Evolutionary conservation across 2,329 filamentous ascomycete species (phyloP), one percentile per base, ranked within the genome.

Genomic region (Thermothelomyces thermophilus): DNA sequence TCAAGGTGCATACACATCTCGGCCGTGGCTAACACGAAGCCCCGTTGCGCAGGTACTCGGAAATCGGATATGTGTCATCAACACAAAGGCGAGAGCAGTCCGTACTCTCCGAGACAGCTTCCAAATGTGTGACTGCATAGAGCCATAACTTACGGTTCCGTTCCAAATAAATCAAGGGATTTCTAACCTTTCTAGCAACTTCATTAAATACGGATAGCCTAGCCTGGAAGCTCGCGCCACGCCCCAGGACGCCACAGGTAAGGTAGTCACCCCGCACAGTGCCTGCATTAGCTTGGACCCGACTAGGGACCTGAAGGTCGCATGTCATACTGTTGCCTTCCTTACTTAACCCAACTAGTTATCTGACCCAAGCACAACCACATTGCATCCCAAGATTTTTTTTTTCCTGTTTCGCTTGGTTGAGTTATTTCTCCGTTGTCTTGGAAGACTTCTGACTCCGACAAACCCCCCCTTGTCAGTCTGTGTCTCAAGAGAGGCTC

Each of bases 281-380:
- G 39, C 39, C 16, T 26, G 20, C 37, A 16, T 17, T 8, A 28
- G 37, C 37, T 26, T 35, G 33, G 33, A 14, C 13, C 33, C 14
- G 13, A 14, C 13, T 11, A 6, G 14, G 13, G 13, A 6, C 13
- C 33, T 6, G 13, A 35, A 3, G n/a, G 22, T 13, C 30, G 17
- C 20, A 50, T 46, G 44, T 47, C 30, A 45, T 35, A 30, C 31
- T n/a, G 41, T 26, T 34, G 41, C 39, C 39, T 41, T 41, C 16
- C 14, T 11, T n/a, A 35, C 33, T 35, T 11, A 5, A 26, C 24
- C 24, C 24, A 26, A 26, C 24, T 26, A 26, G 5, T 26, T 26
- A 26, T 31, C 30, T 14, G 30, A 35, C 16, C 16, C 33, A 35
- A 35, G 13, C 13, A 35, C 33, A n/a, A n/a, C 33, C 33, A 35